Conservation (phyloP, 2,329 filamentous ascomycete genomes). For the Aspergillus sp. region DNA sequence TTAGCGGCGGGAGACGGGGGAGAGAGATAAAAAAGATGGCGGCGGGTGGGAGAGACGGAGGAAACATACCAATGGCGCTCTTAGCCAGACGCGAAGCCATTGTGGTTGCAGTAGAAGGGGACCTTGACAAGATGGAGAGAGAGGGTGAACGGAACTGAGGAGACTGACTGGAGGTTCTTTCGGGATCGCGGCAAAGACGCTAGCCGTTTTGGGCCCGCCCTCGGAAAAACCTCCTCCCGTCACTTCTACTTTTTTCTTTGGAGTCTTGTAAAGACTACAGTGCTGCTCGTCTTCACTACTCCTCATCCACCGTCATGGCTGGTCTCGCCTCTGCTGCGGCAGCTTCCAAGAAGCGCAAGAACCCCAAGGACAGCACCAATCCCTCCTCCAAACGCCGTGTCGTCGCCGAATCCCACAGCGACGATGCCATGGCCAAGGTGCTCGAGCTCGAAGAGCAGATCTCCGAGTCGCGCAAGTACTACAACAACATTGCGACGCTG, state of each 20-base stretch:
- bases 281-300: conserved; percentile 1
- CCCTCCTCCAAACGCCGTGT: conserved; percentile 45
- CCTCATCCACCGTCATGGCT: conserved; percentile 25
- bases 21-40: background rate
- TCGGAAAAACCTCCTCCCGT: conserved; percentile 35
- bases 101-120: conserved; percentile 59
- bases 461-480: conserved; percentile 80
- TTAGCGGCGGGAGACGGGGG: conserved; percentile 30
- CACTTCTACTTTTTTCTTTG: conserved; percentile 4
- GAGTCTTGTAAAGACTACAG: too few relatives aligned
- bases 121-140: conserved; percentile 45
- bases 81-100: conserved; percentile 98
- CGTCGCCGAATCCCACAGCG: conserved; percentile 46
- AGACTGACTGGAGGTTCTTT: conserved; percentile 35
- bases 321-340: conserved; percentile 17
- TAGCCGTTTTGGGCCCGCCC: conserved; percentile 27
- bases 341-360: conserved; percentile 42
- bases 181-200: conserved; percentile 32
- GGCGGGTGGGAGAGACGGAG: conserved; percentile 21
- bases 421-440: conserved; percentile 63
- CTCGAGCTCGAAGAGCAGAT: conserved; percentile 76
- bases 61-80: conserved; percentile 83
- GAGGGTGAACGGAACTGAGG: conserved; percentile 39
- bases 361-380: conserved; percentile 28
- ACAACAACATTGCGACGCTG: conserved; percentile 81